Base-by-base conservation (phyloP, 805 yeast species). In the Trichomonascus vanleenenianus region DNA sequence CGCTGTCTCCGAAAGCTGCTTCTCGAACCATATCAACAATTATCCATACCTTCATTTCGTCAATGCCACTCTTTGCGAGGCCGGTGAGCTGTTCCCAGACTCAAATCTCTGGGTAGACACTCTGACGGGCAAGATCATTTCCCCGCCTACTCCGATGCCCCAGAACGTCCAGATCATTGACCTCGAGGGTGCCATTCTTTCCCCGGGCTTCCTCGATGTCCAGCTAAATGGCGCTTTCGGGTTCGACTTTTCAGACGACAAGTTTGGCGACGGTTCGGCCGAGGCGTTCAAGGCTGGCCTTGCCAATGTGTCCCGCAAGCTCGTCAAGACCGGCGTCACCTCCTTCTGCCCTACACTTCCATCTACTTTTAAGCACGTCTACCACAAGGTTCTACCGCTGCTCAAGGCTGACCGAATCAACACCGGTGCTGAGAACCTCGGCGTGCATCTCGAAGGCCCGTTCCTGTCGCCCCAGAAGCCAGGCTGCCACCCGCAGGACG, bases 361-460 rank as follows among this genome's bases (percentile, higher is more conserved):
- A 4, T 72, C 79, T 3, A 73, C 70, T 34, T 71, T 69, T 52
- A 71, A 74, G 5, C 67, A 70, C 40, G 76, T 73, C 30, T 77
- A 77, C 57, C 58, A 58, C 18, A 69, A 66, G 47, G 74, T 73
- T 9, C 62, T 77, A 43, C 78, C 77, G 4, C 50, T 67, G 22
- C 64, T 74, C 48, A 61, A 60, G 15, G 61, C 63, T 30, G 58
- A 66, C 10, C 58, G 75, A 32, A 51, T 59, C 2, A 25, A 52
- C 30, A 50, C 39, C 25, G 56, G 58, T 12, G 59, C 62, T 5
- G 62, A 58, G 37, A 49, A 47, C 38, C 60, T 77, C 46, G 82
- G 82, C 9, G 78, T 78, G n/a, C 82, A 77, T 55, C 60, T 73
- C 34, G 82, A 77, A 52, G 82, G 82, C 4, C 82, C 82, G 6